These are phyloP conservation scores for Huntiella omanensis DNA, from an alignment of 2,329 filamentous ascomycete species.

Conservation along the genomic window DNA sequence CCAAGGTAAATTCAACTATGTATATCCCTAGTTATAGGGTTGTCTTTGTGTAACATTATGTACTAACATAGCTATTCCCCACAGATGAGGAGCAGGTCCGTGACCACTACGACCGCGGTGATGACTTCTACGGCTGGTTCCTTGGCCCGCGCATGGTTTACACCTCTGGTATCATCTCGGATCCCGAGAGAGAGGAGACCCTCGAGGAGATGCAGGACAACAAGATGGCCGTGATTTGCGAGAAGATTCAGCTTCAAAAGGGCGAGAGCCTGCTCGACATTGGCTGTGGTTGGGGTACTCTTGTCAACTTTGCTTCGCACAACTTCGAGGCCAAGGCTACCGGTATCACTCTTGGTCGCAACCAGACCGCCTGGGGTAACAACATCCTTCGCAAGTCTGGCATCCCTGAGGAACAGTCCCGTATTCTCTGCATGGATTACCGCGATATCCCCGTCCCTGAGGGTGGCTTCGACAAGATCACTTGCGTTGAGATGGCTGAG, in stretches of 20 bases:
- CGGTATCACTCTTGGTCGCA: conserved; percentile 83
- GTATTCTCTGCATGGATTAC: conserved; percentile 91
- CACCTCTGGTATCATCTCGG: conserved; percentile 83
- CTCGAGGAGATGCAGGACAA: conserved; percentile 96
- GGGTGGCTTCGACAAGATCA: conserved; percentile 62
- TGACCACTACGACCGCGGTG: conserved; percentile 91
- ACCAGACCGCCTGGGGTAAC: conserved; percentile 97
- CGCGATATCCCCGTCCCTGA: conserved; percentile 53
- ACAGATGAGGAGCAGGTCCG: conserved; percentile 81
- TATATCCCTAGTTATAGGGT: not conserved
- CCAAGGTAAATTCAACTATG: conserved; percentile 32
- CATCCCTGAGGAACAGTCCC: conserved; percentile 72
- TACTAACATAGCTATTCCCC: not conserved
- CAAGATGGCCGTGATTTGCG: conserved; percentile 85
- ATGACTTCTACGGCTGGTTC: conserved; percentile 99
- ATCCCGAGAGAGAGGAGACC: conserved; percentile 70
- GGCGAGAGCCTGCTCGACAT: conserved; percentile 81
- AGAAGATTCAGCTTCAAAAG: conserved; percentile 74
- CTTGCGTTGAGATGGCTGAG: conserved; percentile 95
- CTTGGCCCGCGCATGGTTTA: conserved; percentile 97
- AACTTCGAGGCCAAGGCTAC: conserved; percentile 77
- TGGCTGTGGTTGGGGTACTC: conserved; percentile 94
- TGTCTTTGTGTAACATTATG: not conserved
- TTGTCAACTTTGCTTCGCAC: conserved; percentile 78
- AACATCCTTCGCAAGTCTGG: conserved; percentile 65